A percentile compares a stretch with the other conserved stretches of the same genome.
Evolutionary conservation across 2,329 filamentous ascomycete genomes (phyloP).

Genomic region (Drechslerella dactyloides): DNA sequence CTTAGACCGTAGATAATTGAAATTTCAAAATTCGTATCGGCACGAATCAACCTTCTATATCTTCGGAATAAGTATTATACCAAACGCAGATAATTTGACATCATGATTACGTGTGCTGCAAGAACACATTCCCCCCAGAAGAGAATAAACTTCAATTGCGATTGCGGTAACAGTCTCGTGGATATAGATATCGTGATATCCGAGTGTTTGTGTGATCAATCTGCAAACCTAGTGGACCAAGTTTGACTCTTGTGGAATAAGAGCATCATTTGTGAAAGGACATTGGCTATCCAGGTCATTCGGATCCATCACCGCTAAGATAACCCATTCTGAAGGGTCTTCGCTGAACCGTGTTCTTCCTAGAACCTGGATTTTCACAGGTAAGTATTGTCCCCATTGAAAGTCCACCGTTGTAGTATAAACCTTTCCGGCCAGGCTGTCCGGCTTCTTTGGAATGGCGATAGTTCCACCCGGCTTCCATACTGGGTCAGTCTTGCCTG

Average conservation of each 20-base stretch:
- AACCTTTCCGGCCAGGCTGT: constrained; percentile 6
- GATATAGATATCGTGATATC: too few relatives aligned
- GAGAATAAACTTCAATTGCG: too few relatives aligned
- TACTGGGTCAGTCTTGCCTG: not conserved
- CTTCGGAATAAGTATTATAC: too few relatives aligned
- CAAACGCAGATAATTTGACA: too few relatives aligned
- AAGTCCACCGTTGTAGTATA: constrained; percentile 8
- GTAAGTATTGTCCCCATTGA: not conserved
- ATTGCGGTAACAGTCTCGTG: too few relatives aligned
- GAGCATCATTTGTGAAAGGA: constrained; percentile 13
- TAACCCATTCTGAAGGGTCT: constrained; percentile 18
- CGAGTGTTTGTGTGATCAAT: too few relatives aligned
- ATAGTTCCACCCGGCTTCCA: not conserved
- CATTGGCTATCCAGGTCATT: constrained; percentile 1
- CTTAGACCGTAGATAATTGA: too few relatives aligned
- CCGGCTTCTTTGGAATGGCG: constrained; percentile 1
- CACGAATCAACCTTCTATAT: too few relatives aligned
- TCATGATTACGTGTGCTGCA: too few relatives aligned
- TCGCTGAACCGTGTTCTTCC: constrained; percentile 26
- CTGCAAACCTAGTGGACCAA: too few relatives aligned
- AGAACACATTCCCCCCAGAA: too few relatives aligned
- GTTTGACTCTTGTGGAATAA: not conserved
- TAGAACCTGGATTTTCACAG: constrained; percentile 18
- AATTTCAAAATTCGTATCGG: too few relatives aligned
- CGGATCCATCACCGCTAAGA: constrained; percentile 14